These are phyloP conservation scores for Trichoderma erinaceum DNA, from an alignment of 495 filamentous ascomycete genomes.

Conservation along the genomic window DNA sequence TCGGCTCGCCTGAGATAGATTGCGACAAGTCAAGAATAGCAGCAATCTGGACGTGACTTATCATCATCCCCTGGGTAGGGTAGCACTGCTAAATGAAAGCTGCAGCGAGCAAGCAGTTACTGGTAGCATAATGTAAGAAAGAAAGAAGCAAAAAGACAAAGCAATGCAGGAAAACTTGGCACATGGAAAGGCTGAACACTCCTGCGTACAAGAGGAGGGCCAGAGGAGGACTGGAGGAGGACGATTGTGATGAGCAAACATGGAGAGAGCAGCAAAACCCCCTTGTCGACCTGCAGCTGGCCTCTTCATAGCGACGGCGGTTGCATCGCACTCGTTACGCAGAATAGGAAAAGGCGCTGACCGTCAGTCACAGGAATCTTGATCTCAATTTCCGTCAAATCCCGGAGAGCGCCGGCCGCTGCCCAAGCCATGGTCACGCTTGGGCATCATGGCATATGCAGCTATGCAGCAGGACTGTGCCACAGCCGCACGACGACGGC, in stretches of 20 bases:
- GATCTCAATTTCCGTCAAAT: slow-evolving; percentile 9
- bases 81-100: too few species aligned
- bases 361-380: not conserved
- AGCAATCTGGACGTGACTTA: not conserved
- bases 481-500: not conserved
- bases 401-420: slow-evolving; percentile 2
- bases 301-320: not conserved
- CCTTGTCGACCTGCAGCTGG: not conserved
- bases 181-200: too few species aligned
- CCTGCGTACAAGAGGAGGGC: too few species aligned
- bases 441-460: slow-evolving; percentile 13
- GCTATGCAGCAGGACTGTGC: not conserved
- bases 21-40: not conserved
- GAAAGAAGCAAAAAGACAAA: too few species aligned
- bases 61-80: not conserved
- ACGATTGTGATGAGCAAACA: too few species aligned
- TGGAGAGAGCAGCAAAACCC: too few species aligned
- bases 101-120: too few species aligned
- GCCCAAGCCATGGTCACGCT: slow-evolving; percentile 9
- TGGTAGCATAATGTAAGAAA: too few species aligned
- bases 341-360: not conserved
- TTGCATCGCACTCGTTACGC: slow-evolving; percentile 2
- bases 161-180: too few species aligned
- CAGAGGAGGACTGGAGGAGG: too few species aligned
- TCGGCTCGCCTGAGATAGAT: slow-evolving; percentile 1